These are phyloP conservation scores for Wickerhamiella azymoides DNA, from an alignment of 805 yeast genomes.

Conservation along the genomic window DNA sequence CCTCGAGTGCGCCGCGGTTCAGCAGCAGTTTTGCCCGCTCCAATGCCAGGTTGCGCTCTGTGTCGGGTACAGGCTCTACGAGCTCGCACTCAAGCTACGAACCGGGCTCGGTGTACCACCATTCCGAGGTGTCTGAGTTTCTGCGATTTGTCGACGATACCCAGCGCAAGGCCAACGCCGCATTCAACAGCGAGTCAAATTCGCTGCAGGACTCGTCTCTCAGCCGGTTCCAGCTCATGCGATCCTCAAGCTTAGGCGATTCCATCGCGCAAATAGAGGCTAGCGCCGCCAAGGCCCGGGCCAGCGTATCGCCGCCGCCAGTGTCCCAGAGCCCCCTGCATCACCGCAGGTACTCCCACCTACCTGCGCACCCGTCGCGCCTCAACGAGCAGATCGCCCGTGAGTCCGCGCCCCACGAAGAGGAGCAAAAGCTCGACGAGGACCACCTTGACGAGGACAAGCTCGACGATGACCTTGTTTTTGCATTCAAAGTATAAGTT, in stretches of 20 bases:
- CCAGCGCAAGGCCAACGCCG: conserved; percentile 13
- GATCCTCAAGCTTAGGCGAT: conserved; percentile 18
- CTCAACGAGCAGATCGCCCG: conserved; percentile 23
- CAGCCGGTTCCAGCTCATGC: conserved; percentile 25
- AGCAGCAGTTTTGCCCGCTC: conserved; percentile 27
- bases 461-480: conserved; percentile 17
- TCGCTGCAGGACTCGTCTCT: conserved; percentile 19
- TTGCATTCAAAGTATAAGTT: conserved; percentile 17
- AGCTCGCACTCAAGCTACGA: conserved; percentile 19
- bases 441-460: conserved; percentile 11
- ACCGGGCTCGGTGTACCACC: conserved; percentile 34
- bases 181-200: conserved; percentile 10
- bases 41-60: background rate
- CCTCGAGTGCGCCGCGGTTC: conserved; percentile 13
- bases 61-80: conserved; percentile 1
- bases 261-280: conserved; percentile 3
- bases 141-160: conserved; percentile 47
- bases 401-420: conserved; percentile 6
- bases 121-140: conserved; percentile 42
- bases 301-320: conserved; percentile 3
- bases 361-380: conserved; percentile 27
- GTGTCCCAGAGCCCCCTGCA: conserved; percentile 9
- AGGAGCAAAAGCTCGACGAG: conserved; percentile 3
- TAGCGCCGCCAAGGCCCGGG: conserved; percentile 1
- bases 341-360: conserved; percentile 15